Evolutionary conservation across 2,329 filamentous ascomycete species (phyloP), one percentile per base, ranked within the genome.

Genomic region (Pestalotiopsis sp.): DNA sequence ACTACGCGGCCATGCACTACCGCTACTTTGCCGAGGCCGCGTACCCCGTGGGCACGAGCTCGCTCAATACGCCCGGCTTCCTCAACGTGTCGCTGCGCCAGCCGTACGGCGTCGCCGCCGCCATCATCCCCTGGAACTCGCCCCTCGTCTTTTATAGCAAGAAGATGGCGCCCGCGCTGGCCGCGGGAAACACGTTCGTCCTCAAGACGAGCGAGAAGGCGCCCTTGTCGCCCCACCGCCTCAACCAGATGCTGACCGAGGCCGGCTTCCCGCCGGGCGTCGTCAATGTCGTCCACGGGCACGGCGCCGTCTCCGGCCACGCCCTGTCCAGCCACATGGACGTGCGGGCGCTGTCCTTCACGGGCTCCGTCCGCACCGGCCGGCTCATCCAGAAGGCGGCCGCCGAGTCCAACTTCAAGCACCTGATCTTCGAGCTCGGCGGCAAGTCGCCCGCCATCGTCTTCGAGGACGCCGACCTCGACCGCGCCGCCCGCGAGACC

Each of bases 241-340:
- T 93, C 7, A 91, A 85, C 11, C 87, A 86, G 49, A 82, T 94
- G 60, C 85, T 94, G 74, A 90, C 89, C 73, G 87, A 93, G 75
- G 91, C 91, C 45, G 92, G 92, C 1, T 93, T 94, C 78, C 92
- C 92, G 23, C 88, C 92, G 2, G 92, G 92, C 63, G 91, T 94
- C 11, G 81, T 94, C 72, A 93, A 94, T 78, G 85, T 94, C 71
- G 77, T 94, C 70, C 89, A 89, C 63, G 93, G 92, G 1, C 86
- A 91, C 71, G 92, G 92, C 2, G 83, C 84, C 17, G 88, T 89
- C 57, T 89, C 91, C 0, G 92, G 93, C 17, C 85, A 88, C 4
- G 88, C 90, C 0, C 83, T 95, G 5, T 89, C 90, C 0, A 82
- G 85, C 41, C 93, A 95, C 78, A 84, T 89, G 69, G 87, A 88